phyloP scores from a whole-genome alignment of 768 basidiomycete genomes.

The Auricularia auricula-judae region DNA sequence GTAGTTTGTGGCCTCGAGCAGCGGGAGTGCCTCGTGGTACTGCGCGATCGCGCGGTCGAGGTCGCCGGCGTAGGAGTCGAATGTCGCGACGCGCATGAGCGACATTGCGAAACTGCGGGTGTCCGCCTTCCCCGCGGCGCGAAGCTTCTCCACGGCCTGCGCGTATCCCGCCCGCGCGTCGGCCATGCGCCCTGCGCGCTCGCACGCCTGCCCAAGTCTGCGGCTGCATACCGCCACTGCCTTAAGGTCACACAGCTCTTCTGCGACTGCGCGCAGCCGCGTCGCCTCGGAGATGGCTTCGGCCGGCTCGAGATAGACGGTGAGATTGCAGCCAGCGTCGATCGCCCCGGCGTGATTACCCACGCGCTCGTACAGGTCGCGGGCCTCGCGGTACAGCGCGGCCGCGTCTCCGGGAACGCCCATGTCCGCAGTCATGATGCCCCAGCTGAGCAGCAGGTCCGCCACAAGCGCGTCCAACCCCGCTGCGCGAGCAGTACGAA shows the following conservation, averaged over 20 bases:
- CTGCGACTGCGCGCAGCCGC: neutral
- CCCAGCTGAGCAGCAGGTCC: neutral
- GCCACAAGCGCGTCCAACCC: neutral
- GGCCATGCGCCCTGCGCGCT: too few species aligned
- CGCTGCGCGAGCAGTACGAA: neutral
- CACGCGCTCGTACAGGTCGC: neutral
- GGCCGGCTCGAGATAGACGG: neutral
- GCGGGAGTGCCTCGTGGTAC: too few species aligned
- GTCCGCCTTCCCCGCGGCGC: too few species aligned
- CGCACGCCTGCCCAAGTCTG: neutral
- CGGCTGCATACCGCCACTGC: neutral
- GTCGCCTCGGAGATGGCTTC: neutral
- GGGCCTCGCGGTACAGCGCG: neutral
- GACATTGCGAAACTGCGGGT: too few species aligned
- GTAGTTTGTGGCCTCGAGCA: too few species aligned
- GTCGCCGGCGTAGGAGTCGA: too few species aligned
- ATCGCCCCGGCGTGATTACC: neutral
- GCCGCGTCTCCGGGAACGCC: neutral
- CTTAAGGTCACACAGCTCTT: neutral
- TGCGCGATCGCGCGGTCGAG: too few species aligned
- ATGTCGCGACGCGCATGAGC: too few species aligned
- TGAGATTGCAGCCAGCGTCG: neutral
- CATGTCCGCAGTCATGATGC: neutral
- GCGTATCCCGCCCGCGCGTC: too few species aligned
- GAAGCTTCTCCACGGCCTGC: too few species aligned